These are phyloP conservation scores for Camellia japonica DNA, from an alignment of 148 eudicot genomes.

Conservation along the genomic window DNA sequence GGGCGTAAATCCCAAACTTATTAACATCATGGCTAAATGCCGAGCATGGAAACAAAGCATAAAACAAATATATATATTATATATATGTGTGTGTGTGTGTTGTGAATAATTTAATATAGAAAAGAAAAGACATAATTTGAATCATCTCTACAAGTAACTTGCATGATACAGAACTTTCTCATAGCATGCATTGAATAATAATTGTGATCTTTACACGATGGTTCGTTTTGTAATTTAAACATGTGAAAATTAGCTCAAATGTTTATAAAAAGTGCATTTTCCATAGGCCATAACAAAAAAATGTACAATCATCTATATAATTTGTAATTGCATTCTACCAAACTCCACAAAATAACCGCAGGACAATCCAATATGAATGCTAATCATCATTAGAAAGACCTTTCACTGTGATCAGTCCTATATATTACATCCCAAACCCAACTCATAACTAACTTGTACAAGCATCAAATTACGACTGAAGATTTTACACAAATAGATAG, in stretches of 20 bases:
- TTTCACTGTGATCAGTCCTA: not conserved
- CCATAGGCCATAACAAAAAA: no score
- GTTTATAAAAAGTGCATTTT: no score
- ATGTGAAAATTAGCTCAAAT: not conserved
- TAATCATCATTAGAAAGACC: not conserved
- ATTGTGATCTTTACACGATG: not conserved
- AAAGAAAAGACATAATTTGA: no score
- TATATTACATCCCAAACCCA: not conserved
- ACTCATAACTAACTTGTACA: not conserved
- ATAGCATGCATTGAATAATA: no score
- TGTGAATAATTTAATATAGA: no score
- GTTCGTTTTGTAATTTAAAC: not conserved
- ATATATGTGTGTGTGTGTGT: no score
- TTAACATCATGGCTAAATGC: not conserved
- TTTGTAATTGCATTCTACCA: constrained; percentile 1
- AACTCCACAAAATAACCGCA: not conserved
- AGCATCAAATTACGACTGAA: not conserved
- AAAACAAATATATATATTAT: not conserved
- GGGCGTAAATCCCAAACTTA: not conserved
- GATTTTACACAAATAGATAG: not conserved
- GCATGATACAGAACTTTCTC: no score
- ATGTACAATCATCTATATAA: not conserved
- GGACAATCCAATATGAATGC: not conserved
- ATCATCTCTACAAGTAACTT: no score
- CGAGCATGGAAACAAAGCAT: not conserved